Base-by-base conservation (phyloP, 2,329 filamentous ascomycete species). In the Aspergillus sp. region DNA sequence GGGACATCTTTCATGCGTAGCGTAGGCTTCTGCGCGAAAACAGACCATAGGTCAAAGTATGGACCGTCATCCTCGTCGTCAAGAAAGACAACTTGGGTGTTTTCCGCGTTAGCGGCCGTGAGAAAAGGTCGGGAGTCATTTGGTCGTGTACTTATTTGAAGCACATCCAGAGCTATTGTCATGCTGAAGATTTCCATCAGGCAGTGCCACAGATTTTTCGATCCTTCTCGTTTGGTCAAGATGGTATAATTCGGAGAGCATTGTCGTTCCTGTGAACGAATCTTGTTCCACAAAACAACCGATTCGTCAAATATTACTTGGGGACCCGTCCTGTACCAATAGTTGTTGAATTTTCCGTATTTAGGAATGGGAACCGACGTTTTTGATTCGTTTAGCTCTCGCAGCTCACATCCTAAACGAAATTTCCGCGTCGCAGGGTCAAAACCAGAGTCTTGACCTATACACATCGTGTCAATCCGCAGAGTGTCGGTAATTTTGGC, bases 31-130 rank as follows among this genome's bases (percentile, higher is more conserved):
- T 49, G 42, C 4, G 58, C 48, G 26, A 63, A 57, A 8, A 62
- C 42, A 3, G 35, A 46, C 60, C 61, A 66, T 11, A 65, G 47
- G 26, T 58, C 54, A 25, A 54, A 54, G 39, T 55, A 63, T 1
- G 56, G 53, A 2, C 58, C 58, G 26, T 61, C 46, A 1, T 29
- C 27, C 8, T 44, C 45, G 20, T 58, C 45, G 36, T 65, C 62
- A 3, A 61, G 33, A 26, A 64, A 40, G 16, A 65, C 36, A 8
- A 61, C 48, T 34, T 60, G 56, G 24, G 54, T 55, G 33, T 42
- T 35, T 3, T 39, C 36, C 13, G 36, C 32, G 24, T 43, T 33
- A 5, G 37, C 34, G 2, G 26, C 26, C 4, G 39, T 28, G 25
- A 56, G 40, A 32, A 51, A 44, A 2, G 50, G 33, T 16, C 11